These are phyloP conservation scores for Wallacemonas sp. DNA, from an alignment of 208 protist species.

Conservation along the genomic window DNA sequence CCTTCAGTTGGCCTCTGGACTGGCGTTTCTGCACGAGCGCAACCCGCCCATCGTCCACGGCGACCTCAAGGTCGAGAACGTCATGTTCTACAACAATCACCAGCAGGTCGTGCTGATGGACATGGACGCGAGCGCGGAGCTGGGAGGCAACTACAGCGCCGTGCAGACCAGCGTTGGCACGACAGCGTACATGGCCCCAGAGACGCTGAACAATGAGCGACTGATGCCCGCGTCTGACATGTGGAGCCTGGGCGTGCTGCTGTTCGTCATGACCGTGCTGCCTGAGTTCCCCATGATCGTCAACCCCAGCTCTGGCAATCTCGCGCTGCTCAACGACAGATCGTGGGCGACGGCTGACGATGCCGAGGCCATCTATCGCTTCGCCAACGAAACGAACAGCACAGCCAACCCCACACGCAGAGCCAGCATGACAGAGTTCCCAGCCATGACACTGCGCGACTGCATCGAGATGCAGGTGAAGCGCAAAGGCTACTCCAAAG, in stretches of 20 bases:
- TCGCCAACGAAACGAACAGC: conserved; percentile 23
- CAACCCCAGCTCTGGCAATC: conserved; percentile 46
- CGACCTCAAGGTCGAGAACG: conserved; percentile 81
- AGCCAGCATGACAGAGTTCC: background rate
- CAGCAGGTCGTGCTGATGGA: conserved; percentile 79
- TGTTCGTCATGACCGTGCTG: conserved; percentile 74
- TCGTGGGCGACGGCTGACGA: conserved; percentile 61
- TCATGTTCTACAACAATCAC: conserved; percentile 59
- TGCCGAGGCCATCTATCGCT: conserved; percentile 33
- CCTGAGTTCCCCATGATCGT: conserved; percentile 78
- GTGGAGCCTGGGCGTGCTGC: conserved; percentile 78
- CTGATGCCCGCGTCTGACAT: conserved; percentile 80
- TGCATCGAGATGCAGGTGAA: conserved; percentile 42
- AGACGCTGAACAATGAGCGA: conserved; percentile 55
- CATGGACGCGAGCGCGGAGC: conserved; percentile 63
- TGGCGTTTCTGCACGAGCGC: conserved; percentile 71
- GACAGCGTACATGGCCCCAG: conserved; percentile 74
- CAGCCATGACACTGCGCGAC: conserved; percentile 33
- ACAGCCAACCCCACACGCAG: conserved; percentile 13
- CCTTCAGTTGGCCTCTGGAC: conserved; percentile 55
- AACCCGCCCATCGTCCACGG: conserved; percentile 83
- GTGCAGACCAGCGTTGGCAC: conserved; percentile 47
- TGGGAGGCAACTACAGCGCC: conserved; percentile 30
- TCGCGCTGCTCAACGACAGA: conserved; percentile 57
- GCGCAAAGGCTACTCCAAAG: conserved; percentile 47